phyloP scores from a whole-genome alignment of 2,329 filamentous ascomycete species.

The Byssoonygena ceratinophila region DNA sequence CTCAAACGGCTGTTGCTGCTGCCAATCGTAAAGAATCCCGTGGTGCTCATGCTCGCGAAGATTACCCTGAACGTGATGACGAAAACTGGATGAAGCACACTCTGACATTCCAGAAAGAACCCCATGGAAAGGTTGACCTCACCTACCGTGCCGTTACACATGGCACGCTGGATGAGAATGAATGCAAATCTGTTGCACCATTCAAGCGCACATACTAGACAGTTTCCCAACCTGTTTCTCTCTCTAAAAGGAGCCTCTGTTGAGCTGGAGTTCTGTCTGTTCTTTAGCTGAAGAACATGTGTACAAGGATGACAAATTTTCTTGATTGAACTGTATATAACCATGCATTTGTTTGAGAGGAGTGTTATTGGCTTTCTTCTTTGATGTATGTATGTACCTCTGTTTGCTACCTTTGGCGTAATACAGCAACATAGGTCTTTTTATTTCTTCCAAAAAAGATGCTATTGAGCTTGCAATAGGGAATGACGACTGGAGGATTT shows the following conservation, averaged over 20 bases:
- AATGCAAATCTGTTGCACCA: conserved; percentile 92
- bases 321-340: conserved; percentile 12
- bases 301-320: conserved; percentile 8
- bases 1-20: conserved; percentile 83
- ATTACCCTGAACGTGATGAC: conserved; percentile 91
- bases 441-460: not conserved
- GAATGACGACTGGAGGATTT: not conserved
- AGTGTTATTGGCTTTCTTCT: conserved; percentile 1
- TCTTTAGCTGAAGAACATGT: conserved; percentile 4
- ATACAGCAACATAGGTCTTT: not conserved
- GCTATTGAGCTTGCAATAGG: not conserved
- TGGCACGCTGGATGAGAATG: conserved; percentile 80
- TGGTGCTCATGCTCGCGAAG: conserved; percentile 93
- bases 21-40: conserved; percentile 94
- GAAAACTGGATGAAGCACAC: conserved; percentile 99
- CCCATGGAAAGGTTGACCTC: conserved; percentile 77
- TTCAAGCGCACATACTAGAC: conserved; percentile 61
- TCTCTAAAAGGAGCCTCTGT: conserved; percentile 5
- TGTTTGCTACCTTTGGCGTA: conserved; percentile 1
- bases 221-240: not conserved
- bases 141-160: conserved; percentile 73
- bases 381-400: conserved; percentile 1
- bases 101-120: conserved; percentile 85
- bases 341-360: conserved; percentile 9
- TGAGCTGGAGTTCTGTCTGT: conserved; percentile 8